Base-by-base conservation (phyloP, 2,329 filamentous ascomycete species). In the Claviceps purpurea region DNA sequence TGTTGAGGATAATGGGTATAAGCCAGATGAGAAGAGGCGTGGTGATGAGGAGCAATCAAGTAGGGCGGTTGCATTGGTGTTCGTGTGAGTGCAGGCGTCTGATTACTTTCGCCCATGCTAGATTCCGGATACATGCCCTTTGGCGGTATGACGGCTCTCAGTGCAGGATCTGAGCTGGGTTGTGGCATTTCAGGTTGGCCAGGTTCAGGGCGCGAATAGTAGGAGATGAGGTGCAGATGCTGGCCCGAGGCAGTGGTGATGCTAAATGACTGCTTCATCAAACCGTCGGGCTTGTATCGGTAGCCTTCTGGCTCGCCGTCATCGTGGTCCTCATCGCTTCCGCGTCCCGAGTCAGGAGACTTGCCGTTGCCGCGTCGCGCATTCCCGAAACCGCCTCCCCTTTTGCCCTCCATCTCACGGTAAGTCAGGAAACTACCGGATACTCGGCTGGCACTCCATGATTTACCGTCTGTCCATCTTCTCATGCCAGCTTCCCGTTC, bases 201-300 rank as follows among this genome's bases (percentile, higher is more conserved):
- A 3, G 86, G 81, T 54, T 88, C 82, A 30, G 87, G 87, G 52
- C 90, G 80, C 3, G 89, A 86, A 69, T 90, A 97, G 72, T 98
- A 98, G 61, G 91, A 96, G 70, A 98, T 98, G 50, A 98, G 78
- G 70, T 98, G 93, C 2, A 98, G 81, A 65, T 97, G 93, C 62
- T 96, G 89, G 58, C 89, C 62, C 40, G 77, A 83, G 1, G 87
- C 89, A 1, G 93, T 97, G 22, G 90, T 96, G 70, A 98, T 97
- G 71, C 91, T 97, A 76, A 97, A 98, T 0, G 93, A 97, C 70
- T 98, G 93, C 78, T 98, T 98, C 89, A 97, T 96, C 4, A 98
- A 78, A 0, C 93, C 93, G 62, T 98, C 93, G 10, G 85, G 87
- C 75, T 96, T 98, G 71, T 95, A 95, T 57, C 89, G 77, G 67